Conservation (phyloP, 1,139 yeast genomes). For the Scheffersomyces parashehatae region DNA sequence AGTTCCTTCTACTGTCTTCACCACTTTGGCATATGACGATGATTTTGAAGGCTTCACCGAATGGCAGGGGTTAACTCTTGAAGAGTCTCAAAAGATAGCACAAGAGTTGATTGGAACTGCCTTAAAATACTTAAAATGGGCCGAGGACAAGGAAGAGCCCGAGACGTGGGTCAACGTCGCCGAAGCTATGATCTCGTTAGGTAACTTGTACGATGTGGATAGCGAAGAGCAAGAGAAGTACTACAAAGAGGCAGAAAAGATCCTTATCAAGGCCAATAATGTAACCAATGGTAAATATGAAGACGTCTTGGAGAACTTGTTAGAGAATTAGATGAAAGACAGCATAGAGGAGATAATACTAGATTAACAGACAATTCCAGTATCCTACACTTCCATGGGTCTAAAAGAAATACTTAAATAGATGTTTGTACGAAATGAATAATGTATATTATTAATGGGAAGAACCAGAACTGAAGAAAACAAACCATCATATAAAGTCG, state of each 20-base stretch:
- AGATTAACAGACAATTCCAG: not conserved
- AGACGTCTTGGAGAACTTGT: constrained; percentile 53
- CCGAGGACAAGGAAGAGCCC: constrained; percentile 74
- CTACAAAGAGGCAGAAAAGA: constrained; percentile 67
- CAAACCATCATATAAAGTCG: not conserved
- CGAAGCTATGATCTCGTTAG: constrained; percentile 79
- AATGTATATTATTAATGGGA: not conserved
- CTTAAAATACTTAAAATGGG: constrained; percentile 52
- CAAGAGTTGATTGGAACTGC: constrained; percentile 55
- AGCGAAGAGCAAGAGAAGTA: constrained; percentile 62
- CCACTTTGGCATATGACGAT: constrained; percentile 58
- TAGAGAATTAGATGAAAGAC: constrained; percentile 3
- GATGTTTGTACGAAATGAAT: constrained; percentile 1
- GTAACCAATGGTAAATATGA: constrained; percentile 75
- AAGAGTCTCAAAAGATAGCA: constrained; percentile 52
- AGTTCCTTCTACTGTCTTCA: constrained; percentile 54
- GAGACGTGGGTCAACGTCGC: constrained; percentile 81
- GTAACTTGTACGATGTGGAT: constrained; percentile 67
- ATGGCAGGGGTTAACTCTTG: constrained; percentile 39
- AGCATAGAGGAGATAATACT: not conserved
- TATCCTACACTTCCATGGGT: not conserved
- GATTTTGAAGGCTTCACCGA: constrained; percentile 44
- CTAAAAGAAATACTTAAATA: not conserved
- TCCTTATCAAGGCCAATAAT: constrained; percentile 64
- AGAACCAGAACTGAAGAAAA: not conserved